Evolutionary conservation across 2,329 filamentous ascomycete genomes (phyloP), one percentile per base, ranked within the genome.

Genomic region (Sclerotinia subarctica): DNA sequence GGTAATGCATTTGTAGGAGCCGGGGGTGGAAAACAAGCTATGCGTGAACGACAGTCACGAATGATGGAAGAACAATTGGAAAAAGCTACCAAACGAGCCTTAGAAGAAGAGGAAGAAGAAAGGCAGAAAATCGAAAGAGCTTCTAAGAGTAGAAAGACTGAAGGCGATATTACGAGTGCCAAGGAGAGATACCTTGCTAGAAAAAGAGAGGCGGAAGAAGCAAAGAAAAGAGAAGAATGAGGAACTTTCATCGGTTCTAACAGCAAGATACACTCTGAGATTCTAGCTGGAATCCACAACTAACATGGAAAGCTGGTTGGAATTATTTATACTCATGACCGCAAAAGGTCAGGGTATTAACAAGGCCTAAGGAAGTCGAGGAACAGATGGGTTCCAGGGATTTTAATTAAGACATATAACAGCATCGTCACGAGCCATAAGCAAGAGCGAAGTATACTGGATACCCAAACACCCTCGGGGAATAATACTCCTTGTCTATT

Each of bases 31-130:
- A 88, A 88, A 74, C 84, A 89, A 73, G 90, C 88, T 2, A 88
- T 89, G 82, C 83, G 91, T 44, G 90, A 93, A 77, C 82, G 91
- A 52, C 92, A 95, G 80, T 90, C 89, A 8, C 85, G 86, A 68
- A 92, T 94, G 90, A 81, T 95, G 70, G 91, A 91, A 73, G 86
- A 89, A 75, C 92, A 95, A 78, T 82, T 95, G 21, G 90, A 90
- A 74, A 85, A 90, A 75, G 84, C 88, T 47, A 83, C 89, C 29
- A 94, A 94, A 81, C 82, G 91, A 65, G 86, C 88, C 52, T 81
- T 90, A 15, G 89, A 93, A 70, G 86, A 89, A 70, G 90, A 90
- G 59, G 86, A 89, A 68, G 87, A 91, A 74, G 85, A 87, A 72
- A 80, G 81, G 71, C 83, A 86, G 70, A 82, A 83, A 76, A 75